A percentile compares a stretch with the other conserved stretches of the same genome.
phyloP scores from a whole-genome alignment of 2,329 filamentous ascomycete genomes.

The Fusarium albidum region DNA sequence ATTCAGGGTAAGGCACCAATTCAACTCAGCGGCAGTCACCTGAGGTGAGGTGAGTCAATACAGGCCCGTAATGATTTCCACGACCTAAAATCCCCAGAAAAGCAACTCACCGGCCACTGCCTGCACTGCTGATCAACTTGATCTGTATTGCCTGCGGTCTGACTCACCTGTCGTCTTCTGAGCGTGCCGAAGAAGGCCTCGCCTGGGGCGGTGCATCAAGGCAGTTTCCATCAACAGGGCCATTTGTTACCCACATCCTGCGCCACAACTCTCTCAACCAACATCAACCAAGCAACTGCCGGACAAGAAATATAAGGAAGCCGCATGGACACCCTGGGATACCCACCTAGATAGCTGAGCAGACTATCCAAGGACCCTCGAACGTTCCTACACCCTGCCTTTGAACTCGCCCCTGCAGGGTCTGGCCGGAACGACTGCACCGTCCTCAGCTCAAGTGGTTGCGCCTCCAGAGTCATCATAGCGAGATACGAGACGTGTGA shows the following conservation, averaged over 20 bases:
- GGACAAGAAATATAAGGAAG: constrained; percentile 15
- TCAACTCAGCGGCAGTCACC: not conserved
- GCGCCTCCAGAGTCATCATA: not conserved
- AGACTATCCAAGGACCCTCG: not conserved
- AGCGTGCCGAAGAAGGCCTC: not conserved
- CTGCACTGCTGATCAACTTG: not conserved
- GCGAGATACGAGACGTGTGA: not conserved
- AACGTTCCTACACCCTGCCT: not conserved
- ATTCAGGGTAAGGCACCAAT: constrained; percentile 20
- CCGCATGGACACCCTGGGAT: not conserved
- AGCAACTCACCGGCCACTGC: not conserved
- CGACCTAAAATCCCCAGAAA: not conserved
- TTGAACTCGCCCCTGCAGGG: not conserved
- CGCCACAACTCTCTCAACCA: constrained; percentile 18
- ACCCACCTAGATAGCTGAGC: not conserved
- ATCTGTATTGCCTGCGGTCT: constrained; percentile 20
- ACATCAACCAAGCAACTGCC: constrained; percentile 7
- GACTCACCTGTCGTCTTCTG: constrained; percentile 31
- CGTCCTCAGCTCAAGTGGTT: not conserved
- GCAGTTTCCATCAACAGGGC: constrained; percentile 34
- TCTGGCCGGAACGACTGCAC: not conserved
- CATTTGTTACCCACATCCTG: constrained; percentile 23
- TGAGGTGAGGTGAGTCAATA: constrained; percentile 15
- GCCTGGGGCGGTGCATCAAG: constrained; percentile 39
- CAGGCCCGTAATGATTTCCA: not conserved